Evolutionary conservation across 1,284 basidiomycete genomes (phyloP).

Genomic region (Blastosporella zonata): DNA sequence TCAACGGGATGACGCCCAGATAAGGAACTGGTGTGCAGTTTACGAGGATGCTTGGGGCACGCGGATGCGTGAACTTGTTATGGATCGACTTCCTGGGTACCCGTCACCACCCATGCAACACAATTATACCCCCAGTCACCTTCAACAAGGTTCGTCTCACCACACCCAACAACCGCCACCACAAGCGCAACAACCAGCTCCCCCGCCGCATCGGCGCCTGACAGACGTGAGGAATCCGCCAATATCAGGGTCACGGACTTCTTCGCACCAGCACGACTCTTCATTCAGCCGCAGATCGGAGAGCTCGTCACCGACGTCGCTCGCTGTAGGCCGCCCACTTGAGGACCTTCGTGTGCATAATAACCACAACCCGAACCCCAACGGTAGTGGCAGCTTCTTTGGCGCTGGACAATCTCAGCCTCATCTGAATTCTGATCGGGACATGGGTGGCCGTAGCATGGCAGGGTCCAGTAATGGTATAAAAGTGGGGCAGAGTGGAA

Average conservation of each 20-base stretch:
- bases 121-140: constrained; percentile 23
- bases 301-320: constrained; percentile 23
- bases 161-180: constrained; percentile 22
- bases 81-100: constrained; percentile 26
- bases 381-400: constrained; percentile 13
- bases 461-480: constrained; percentile 14
- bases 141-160: constrained; percentile 17
- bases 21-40: constrained; percentile 54
- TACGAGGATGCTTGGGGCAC: constrained; percentile 67
- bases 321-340: constrained; percentile 29
- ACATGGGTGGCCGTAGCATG: constrained; percentile 10
- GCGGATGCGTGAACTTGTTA: constrained; percentile 43
- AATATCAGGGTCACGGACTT: constrained; percentile 21
- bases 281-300: constrained; percentile 27
- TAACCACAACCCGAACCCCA: constrained; percentile 16
- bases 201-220: constrained; percentile 26
- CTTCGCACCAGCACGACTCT: constrained; percentile 29
- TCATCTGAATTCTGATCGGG: constrained; percentile 20
- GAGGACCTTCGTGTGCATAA: constrained; percentile 30
- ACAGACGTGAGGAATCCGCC: constrained; percentile 27
- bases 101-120: constrained; percentile 30
- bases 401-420: constrained; percentile 18
- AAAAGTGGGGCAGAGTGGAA: constrained; percentile 24
- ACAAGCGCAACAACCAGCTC: constrained; percentile 14
- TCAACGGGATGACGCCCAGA: constrained; percentile 48